Base-by-base conservation (phyloP, 176 grass and related monocot genomes). In the Bothriochloa decipiens region DNA sequence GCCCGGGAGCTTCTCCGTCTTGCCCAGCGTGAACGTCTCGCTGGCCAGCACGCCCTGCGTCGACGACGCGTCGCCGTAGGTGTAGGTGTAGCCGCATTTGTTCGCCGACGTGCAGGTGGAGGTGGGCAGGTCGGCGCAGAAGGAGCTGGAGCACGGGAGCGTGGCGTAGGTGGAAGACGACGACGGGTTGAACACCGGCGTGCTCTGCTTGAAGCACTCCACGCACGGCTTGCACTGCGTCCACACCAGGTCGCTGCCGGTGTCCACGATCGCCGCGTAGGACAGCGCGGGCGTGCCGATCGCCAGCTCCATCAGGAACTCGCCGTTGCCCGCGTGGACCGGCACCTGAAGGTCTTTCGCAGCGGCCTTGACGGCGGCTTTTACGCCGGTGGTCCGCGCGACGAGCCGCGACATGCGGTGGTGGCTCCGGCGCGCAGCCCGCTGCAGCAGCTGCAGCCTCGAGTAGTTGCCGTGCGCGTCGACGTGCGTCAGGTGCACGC, bases 161-260 rank as follows among this genome's bases (percentile, higher is more conserved):
- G 25, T 0, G 20, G 87, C 67, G 83, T 92, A 97, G 45, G 95
- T 91, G 65, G 92, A 97, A 1, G 92, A 97, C 49, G 83, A 68
- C 3, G 88, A 86, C 6, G 87, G 95, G 78, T 97, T 75, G 66
- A 92, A 97, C 77, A 91, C 50, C 3, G 87, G 68, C 3, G 82
- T 95, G 32, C 68, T 37, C 88, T 95, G 88, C 5, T 84, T 76
- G 76, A 90, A 91, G 79, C 90, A 97, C 6, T 82, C 83, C 0
- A 57, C 16, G 68, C 92, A 97, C 5, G 95, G 95, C 73, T 94
- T 89, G 70, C 95, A 97, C 87, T 97, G 90, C 46, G 91, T 95
- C 95, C 95, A 97, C 27, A 95, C 83, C 8, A 95, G 88, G 81
- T 93, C 92, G 50, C 92, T 97, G 29, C 92, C 95, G 0, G 91